These are phyloP conservation scores for Fragaria iinumae DNA, from an alignment of 306 rosid genomes.

Conservation along the genomic window DNA sequence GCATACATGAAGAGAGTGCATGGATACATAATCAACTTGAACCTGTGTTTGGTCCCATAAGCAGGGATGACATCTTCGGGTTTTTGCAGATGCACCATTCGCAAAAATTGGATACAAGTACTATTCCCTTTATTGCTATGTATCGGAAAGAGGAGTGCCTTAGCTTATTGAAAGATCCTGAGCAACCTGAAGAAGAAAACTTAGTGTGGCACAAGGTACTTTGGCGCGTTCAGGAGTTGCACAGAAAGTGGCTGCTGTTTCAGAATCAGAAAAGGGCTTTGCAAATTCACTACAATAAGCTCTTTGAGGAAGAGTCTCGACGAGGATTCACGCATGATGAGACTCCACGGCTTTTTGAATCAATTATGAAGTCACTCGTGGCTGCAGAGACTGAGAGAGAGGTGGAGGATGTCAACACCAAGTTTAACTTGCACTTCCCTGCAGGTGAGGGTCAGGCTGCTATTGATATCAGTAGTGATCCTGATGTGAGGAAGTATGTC, in stretches of 20 bases:
- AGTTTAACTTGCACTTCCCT: slow-evolving; percentile 94
- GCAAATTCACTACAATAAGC: slow-evolving; percentile 65
- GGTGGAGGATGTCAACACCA: slow-evolving; percentile 94
- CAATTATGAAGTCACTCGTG: slow-evolving; percentile 76
- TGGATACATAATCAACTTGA: slow-evolving; percentile 73
- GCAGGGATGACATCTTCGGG: slow-evolving; percentile 58
- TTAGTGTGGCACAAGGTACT: slow-evolving; percentile 97
- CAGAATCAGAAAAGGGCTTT: slow-evolving; percentile 89
- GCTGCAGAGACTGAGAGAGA: slow-evolving; percentile 93
- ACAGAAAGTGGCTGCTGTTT: slow-evolving; percentile 87
- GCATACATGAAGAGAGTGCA: slow-evolving; percentile 60
- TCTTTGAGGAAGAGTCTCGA: slow-evolving; percentile 81
- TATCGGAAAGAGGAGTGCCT: slow-evolving; percentile 87
- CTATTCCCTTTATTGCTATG: slow-evolving; percentile 76
- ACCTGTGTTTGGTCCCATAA: slow-evolving; percentile 58
- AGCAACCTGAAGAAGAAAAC: slow-evolving; percentile 44
- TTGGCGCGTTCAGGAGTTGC: slow-evolving; percentile 88
- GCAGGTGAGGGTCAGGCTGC: slow-evolving; percentile 53
- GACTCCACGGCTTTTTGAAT: slow-evolving; percentile 69
- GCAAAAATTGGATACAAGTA: slow-evolving; percentile 81
- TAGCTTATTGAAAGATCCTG: slow-evolving; percentile 75
- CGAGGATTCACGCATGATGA: slow-evolving; percentile 57
- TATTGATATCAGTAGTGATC: slow-evolving; percentile 89
- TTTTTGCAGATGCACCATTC: slow-evolving; percentile 84
- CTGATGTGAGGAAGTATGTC: slow-evolving; percentile 83